Conservation (phyloP, 768 basidiomycete species). For the Mycena albidolilacea region DNA sequence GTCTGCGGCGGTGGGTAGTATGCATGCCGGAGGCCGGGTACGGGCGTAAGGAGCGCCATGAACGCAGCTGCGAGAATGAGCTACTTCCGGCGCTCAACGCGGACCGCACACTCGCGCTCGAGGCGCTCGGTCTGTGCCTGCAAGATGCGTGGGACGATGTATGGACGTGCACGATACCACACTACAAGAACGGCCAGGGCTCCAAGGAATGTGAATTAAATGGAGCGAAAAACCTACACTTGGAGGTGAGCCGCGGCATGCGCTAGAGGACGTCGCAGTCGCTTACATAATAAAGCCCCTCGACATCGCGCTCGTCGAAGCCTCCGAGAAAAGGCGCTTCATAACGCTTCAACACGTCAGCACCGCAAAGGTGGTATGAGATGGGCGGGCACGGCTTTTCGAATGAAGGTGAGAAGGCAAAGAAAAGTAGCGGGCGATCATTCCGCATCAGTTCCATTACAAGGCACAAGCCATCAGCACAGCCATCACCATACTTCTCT, state of each 20-base stretch:
- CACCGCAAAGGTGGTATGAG: too few relatives aligned
- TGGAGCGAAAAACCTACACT: not conserved
- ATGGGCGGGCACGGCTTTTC: too few relatives aligned
- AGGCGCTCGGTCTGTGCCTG: not conserved
- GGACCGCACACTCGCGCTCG: slow-evolving; percentile 3
- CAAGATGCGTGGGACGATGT: slow-evolving; percentile 4
- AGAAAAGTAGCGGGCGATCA: too few relatives aligned
- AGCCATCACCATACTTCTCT: too few relatives aligned
- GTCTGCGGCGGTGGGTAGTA: slow-evolving; percentile 19
- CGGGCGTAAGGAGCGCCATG: not conserved
- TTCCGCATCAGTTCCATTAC: too few relatives aligned
- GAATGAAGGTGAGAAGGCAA: too few relatives aligned
- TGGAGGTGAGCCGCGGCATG: slow-evolving; percentile 28
- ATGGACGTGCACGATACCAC: slow-evolving; percentile 7
- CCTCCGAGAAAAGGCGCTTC: too few relatives aligned
- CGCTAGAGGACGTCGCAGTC: not conserved
- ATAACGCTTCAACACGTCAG: too few relatives aligned
- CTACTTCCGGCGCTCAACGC: too few relatives aligned
- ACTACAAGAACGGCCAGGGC: too few relatives aligned
- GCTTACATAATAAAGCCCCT: not conserved
- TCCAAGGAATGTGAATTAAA: not conserved
- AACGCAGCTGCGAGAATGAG: not conserved
- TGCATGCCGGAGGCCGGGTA: not conserved
- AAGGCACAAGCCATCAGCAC: too few relatives aligned
- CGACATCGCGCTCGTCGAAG: too few relatives aligned